Evolutionary conservation across 2,329 filamentous ascomycete species (phyloP).

Genomic region (Rugonectria rugulosa): DNA sequence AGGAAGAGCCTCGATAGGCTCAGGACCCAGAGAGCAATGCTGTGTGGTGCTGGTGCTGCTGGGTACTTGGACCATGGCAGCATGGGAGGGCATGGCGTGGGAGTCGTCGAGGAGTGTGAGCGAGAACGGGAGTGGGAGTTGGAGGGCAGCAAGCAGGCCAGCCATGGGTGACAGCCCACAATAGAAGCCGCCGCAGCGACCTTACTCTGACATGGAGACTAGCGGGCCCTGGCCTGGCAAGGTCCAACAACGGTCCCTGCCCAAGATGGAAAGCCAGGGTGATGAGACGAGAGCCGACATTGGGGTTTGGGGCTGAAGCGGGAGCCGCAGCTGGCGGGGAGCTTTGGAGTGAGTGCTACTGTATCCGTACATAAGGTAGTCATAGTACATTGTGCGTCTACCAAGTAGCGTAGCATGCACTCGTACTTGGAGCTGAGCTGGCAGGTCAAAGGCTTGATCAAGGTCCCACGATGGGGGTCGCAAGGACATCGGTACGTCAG

Average conservation of each 20-base stretch:
- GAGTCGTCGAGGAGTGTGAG: constrained; percentile 21
- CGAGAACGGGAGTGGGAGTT: background rate
- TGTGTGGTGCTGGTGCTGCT: constrained; percentile 28
- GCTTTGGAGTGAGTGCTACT: constrained; percentile 1
- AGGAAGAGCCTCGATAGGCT: constrained; percentile 42
- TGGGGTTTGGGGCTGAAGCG: constrained; percentile 34
- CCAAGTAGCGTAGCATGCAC: too few relatives aligned
- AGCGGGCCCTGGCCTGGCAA: constrained; percentile 34
- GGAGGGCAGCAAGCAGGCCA: background rate
- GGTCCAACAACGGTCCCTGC: constrained; percentile 32
- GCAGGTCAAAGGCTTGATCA: constrained; percentile 27
- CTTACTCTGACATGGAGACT: constrained; percentile 32
- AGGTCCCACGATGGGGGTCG: constrained; percentile 31
- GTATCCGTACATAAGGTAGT: too few relatives aligned
- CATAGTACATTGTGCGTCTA: too few relatives aligned
- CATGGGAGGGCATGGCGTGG: constrained; percentile 26
- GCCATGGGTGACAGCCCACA: constrained; percentile 18
- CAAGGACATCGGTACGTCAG: constrained; percentile 34
- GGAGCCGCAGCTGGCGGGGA: constrained; percentile 38
- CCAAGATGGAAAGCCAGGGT: constrained; percentile 35
- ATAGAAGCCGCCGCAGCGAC: constrained; percentile 31
- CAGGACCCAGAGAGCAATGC: constrained; percentile 29
- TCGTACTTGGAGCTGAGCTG: constrained; percentile 23
- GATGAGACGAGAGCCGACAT: constrained; percentile 39
- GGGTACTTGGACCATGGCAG: constrained; percentile 30